A percentile compares a stretch with the other conserved stretches of the same genome.
These are phyloP conservation scores for Patellaria atrata DNA, from an alignment of 495 filamentous ascomycete genomes.

Conservation along the genomic window DNA sequence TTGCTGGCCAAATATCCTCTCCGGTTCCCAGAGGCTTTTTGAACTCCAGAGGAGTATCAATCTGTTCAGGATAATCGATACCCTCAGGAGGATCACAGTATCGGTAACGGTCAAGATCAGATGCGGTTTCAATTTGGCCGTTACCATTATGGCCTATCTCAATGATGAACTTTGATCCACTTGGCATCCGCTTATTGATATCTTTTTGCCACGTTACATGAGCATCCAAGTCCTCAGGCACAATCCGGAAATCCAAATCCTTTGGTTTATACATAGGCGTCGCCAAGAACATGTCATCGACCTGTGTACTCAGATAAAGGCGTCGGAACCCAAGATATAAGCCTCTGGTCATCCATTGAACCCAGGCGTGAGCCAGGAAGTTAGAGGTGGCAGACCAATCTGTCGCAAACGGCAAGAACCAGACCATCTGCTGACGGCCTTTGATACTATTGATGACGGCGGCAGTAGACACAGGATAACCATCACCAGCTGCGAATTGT, in stretches of 20 bases:
- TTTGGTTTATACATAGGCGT: conserved; percentile 39
- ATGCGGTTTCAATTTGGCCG: conserved; percentile 35
- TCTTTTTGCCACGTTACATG: conserved; percentile 35
- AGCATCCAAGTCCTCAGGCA: conserved; percentile 33
- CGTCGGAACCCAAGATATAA: conserved; percentile 41
- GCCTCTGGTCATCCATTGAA: conserved; percentile 46
- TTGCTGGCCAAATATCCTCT: conserved; percentile 38
- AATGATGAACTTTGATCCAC: conserved; percentile 40
- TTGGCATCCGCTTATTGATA: conserved; percentile 39
- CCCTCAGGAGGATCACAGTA: conserved; percentile 23
- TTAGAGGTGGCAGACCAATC: conserved; percentile 42
- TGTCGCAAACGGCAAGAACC: conserved; percentile 41
- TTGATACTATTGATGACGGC: conserved; percentile 46
- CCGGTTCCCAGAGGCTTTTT: conserved; percentile 44
- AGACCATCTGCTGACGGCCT: conserved; percentile 47
- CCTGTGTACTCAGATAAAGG: conserved; percentile 44
- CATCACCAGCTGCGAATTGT: conserved; percentile 30
- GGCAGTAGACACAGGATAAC: conserved; percentile 30
- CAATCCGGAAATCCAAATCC: conserved; percentile 36
- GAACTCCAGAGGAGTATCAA: conserved; percentile 40
- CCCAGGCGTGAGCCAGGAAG: conserved; percentile 48
- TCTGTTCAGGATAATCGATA: conserved; percentile 29
- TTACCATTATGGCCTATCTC: conserved; percentile 50
- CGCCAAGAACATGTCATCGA: conserved; percentile 49
- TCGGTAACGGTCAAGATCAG: conserved; percentile 5